A percentile compares a stretch with the other conserved stretches of the same genome.
Conservation (phyloP, 208 protist species). For the Leishmania mexicana region DNA sequence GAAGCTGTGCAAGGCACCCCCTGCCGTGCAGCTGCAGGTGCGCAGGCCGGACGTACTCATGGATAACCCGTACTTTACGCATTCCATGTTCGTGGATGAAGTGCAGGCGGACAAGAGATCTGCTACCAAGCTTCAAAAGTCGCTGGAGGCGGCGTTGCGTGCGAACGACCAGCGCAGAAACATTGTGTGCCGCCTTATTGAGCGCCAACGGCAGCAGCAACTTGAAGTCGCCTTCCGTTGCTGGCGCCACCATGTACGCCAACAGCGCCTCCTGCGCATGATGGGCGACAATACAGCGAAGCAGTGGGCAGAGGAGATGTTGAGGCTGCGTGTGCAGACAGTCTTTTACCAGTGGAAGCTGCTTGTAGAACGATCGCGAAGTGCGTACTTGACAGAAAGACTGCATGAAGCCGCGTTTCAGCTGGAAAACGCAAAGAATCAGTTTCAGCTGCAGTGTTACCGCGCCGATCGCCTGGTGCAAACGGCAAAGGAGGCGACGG, state of each 20-base stretch:
- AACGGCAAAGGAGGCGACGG: constrained; percentile 48
- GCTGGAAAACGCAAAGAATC: constrained; percentile 88
- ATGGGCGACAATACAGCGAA: constrained; percentile 42
- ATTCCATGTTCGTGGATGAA: constrained; percentile 83
- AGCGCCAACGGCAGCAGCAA: constrained; percentile 13
- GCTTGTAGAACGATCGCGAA: constrained; percentile 66
- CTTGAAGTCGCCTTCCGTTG: constrained; percentile 48
- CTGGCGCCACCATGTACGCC: constrained; percentile 56
- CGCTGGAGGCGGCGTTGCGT: constrained; percentile 42
- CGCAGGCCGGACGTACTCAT: constrained; percentile 41
- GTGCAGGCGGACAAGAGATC: constrained; percentile 40
- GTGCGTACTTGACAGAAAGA: constrained; percentile 77
- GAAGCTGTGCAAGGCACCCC: constrained; percentile 37
- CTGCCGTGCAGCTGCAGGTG: constrained; percentile 64
- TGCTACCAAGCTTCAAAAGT: constrained; percentile 32
- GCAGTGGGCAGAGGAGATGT: constrained; percentile 34
- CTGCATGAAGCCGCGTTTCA: constrained; percentile 84
- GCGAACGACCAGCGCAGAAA: constrained; percentile 51
- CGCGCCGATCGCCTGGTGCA: constrained; percentile 74
- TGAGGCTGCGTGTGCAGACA: constrained; percentile 31
- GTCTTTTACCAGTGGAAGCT: constrained; percentile 79
- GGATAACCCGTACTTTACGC: constrained; percentile 84
- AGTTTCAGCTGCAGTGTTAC: constrained; percentile 91
- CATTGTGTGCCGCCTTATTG: constrained; percentile 44
- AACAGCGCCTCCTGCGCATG: constrained; percentile 32